These are phyloP conservation scores for Ganoderma sinense DNA, from an alignment of 1,284 basidiomycete genomes.

Conservation along the genomic window DNA sequence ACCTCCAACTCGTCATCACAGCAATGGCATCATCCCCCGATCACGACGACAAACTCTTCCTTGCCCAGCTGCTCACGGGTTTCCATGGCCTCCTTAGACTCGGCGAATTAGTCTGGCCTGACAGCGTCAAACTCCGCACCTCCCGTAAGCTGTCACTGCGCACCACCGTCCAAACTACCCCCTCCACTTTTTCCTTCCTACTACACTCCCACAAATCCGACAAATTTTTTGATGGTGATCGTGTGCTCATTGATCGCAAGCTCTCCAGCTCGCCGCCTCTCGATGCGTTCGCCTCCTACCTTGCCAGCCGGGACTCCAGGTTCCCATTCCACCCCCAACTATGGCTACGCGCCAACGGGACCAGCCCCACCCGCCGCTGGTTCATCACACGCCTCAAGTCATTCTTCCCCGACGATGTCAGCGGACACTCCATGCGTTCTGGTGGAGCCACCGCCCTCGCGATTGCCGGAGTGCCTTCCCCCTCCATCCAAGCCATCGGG, in stretches of 20 bases:
- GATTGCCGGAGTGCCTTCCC: slow-evolving; percentile 37
- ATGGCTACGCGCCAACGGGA: slow-evolving; percentile 31
- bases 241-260: neutral
- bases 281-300: slow-evolving; percentile 15
- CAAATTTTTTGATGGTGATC: neutral
- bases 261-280: no score
- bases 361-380: slow-evolving; percentile 38
- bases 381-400: slow-evolving; percentile 28
- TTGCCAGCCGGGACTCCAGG: slow-evolving; percentile 23
- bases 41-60: neutral
- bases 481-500: slow-evolving; percentile 45
- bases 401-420: slow-evolving; percentile 27
- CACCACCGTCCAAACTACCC: neutral
- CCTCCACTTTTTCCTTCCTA: neutral
- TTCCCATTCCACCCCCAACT: no score
- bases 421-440: slow-evolving; percentile 46
- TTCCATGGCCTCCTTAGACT: neutral
- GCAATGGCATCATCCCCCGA: neutral
- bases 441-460: slow-evolving; percentile 48
- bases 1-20: neutral
- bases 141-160: neutral
- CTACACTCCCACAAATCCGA: neutral
- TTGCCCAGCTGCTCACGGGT: neutral
- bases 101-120: neutral
- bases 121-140: neutral